Percentiles rank a stretch among this genome's conserved stretches.
phyloP scores from a whole-genome alignment of 345 rosid species.

The Heritiera littoralis region DNA sequence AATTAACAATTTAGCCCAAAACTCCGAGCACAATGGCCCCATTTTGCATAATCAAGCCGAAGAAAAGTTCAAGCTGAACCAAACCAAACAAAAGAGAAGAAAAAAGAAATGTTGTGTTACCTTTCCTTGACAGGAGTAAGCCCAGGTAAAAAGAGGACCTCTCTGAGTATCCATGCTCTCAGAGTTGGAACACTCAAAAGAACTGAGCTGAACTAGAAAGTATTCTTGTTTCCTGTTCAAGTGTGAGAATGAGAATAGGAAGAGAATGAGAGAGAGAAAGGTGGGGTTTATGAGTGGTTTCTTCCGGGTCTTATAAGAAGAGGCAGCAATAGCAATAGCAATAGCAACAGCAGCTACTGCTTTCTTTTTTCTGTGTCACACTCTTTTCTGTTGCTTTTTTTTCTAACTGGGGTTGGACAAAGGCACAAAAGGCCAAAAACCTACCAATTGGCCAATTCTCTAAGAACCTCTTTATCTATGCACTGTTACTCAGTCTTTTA shows the following conservation, averaged over 20 bases:
- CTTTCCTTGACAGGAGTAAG: conserved; percentile 71
- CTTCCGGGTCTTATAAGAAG: conserved; percentile 33
- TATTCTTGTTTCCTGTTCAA: background rate
- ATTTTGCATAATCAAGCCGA: background rate
- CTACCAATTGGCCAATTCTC: conserved; percentile 22
- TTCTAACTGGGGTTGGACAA: conserved; percentile 30
- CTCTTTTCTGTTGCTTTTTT: background rate
- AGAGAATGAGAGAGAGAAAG: conserved; percentile 11
- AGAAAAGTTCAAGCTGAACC: background rate
- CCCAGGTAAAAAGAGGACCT: conserved; percentile 53
- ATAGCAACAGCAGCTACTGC: conserved; percentile 13
- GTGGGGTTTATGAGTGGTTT: conserved; percentile 36
- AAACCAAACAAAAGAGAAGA: background rate
- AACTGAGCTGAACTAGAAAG: conserved; percentile 6
- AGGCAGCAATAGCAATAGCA: background rate
- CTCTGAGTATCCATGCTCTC: conserved; percentile 64
- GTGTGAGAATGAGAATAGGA: background rate
- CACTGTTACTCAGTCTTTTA: conserved; percentile 10
- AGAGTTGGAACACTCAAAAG: background rate
- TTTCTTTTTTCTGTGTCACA: background rate
- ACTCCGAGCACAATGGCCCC: background rate
- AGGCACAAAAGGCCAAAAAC: conserved; percentile 49
- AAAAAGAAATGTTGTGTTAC: conserved; percentile 23
- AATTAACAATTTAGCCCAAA: conserved; percentile 18
- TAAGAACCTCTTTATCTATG: background rate